Conservation (phyloP, 441 rosid genomes). For the Heliophila coronopifolia region DNA sequence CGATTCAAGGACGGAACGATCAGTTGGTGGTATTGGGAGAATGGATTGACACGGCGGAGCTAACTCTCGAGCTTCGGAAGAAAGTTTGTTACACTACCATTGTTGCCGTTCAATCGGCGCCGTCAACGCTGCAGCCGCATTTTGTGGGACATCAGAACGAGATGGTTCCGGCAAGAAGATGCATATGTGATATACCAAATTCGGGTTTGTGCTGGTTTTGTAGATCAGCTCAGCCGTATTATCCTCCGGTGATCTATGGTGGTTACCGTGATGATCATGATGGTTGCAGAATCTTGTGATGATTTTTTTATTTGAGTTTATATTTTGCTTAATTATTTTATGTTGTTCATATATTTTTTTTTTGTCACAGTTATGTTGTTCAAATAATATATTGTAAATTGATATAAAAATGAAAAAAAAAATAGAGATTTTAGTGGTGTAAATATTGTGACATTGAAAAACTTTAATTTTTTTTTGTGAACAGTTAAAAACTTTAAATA, state of each 20-base stretch:
- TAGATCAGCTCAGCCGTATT: background rate
- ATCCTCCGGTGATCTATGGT: conserved; percentile 1
- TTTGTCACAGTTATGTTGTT: too few relatives aligned
- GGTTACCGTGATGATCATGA: conserved; percentile 5
- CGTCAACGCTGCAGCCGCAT: background rate
- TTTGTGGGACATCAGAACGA: background rate
- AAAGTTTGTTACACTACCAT: conserved; percentile 20
- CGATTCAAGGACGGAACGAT: conserved; percentile 27
- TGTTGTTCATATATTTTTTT: too few relatives aligned
- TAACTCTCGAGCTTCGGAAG: conserved; percentile 19
- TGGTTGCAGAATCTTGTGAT: conserved; percentile 23
- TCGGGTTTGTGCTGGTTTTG: conserved; percentile 27
- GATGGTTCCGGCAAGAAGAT: conserved; percentile 19
- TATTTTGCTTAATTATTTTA: too few relatives aligned
- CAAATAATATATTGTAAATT: too few relatives aligned
- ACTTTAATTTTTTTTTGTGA: too few relatives aligned
- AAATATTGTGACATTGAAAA: too few relatives aligned
- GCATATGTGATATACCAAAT: conserved; percentile 21
- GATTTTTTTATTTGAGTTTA: background rate
- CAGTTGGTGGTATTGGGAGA: conserved; percentile 20
- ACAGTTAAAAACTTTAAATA: too few relatives aligned
- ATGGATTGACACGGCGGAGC: conserved; percentile 24
- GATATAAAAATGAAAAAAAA: too few relatives aligned
- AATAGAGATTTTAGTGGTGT: too few relatives aligned
- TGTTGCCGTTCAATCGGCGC: conserved; percentile 21